Percentiles rank a stretch among this genome's conserved stretches.
Evolutionary conservation across 2,329 filamentous ascomycete species (phyloP).

Genomic region (Aureobasidium sp.): DNA sequence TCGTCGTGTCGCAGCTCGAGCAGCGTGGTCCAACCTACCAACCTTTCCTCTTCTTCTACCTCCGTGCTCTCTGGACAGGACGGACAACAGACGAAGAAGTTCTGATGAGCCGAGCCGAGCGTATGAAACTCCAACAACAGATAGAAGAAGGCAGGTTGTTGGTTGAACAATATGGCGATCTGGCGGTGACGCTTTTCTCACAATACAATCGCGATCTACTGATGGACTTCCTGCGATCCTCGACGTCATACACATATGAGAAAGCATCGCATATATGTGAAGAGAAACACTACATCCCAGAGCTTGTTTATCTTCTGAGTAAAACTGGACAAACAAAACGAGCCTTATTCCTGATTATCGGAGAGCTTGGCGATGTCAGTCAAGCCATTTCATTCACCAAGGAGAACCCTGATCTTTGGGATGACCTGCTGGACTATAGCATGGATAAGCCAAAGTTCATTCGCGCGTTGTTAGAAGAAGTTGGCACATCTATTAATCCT

Average conservation of each 20-base stretch:
- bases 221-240: conserved; percentile 83
- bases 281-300: conserved; percentile 68
- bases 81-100: conserved; percentile 46
- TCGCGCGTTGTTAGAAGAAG: conserved; percentile 80
- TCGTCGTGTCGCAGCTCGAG: conserved; percentile 71
- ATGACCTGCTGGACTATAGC: conserved; percentile 85
- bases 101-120: conserved; percentile 21
- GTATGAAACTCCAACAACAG: conserved; percentile 21
- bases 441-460: conserved; percentile 98
- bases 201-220: conserved; percentile 70
- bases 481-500: conserved; percentile 87
- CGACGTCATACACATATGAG: conserved; percentile 74
- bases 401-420: conserved; percentile 86
- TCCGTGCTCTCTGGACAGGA: conserved; percentile 76
- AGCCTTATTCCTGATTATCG: conserved; percentile 86
- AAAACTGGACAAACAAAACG: conserved; percentile 92
- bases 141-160: conserved; percentile 55
- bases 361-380: conserved; percentile 81
- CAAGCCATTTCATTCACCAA: conserved; percentile 94
- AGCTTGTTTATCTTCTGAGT: conserved; percentile 91
- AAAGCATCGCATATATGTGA: conserved; percentile 73
- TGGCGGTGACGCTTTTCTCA: conserved; percentile 79
- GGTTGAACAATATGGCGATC: conserved; percentile 75
- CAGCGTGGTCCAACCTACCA: conserved; percentile 50
- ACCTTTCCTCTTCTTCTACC: conserved; percentile 85